Evolutionary conservation across 345 rosid species (phyloP), one percentile per base, ranked within the genome.

Genomic region (Euphorbia peplus): DNA sequence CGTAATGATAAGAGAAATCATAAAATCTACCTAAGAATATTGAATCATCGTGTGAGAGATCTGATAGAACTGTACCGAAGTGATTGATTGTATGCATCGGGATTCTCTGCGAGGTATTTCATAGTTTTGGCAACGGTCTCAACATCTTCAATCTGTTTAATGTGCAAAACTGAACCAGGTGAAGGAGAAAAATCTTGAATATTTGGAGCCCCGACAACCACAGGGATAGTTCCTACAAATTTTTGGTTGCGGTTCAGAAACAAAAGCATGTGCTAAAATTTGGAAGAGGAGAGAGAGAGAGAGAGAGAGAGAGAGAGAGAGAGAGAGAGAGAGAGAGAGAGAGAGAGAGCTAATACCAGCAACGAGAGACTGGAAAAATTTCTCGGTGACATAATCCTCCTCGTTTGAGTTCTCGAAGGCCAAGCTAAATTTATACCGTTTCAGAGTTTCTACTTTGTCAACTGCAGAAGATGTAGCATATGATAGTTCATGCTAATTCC

Each of bases 361-460:
- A 68, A 91, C 96, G 29, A 95, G 88, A 69, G 97, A 84, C 73
- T 95, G 99, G 83, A 95, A 91, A 81, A 85, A 91, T 8, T 91
- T 91, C 78, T 95, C 99, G 0, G 97, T 95, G 57, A 95, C 96
- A 68, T 95, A 95, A 82, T 95, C 97, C 83, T 95, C 99, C 82
- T 95, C 99, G 42, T 91, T 95, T 25, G 99, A 91, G 64, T 95
- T 95, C 84, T 91, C 99, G 76, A 89, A 91, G 73, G 99, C 96
- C 78, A 95, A 78, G 81, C 99, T 95, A 74, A 95, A 95, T 72
- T 84, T 91, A 76, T 95, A 95, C 62, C 41, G 89, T 78, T 83
- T 91, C 80, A 95, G 84, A 65, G 99, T 72, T 82, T 87, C 89
- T 30, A 91, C 90, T 80, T 95, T 95, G 78, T 89, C 85, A 78